Evolutionary conservation across 2,329 filamentous ascomycete genomes (phyloP).

Genomic region (Phaeosphaeria sp.): DNA sequence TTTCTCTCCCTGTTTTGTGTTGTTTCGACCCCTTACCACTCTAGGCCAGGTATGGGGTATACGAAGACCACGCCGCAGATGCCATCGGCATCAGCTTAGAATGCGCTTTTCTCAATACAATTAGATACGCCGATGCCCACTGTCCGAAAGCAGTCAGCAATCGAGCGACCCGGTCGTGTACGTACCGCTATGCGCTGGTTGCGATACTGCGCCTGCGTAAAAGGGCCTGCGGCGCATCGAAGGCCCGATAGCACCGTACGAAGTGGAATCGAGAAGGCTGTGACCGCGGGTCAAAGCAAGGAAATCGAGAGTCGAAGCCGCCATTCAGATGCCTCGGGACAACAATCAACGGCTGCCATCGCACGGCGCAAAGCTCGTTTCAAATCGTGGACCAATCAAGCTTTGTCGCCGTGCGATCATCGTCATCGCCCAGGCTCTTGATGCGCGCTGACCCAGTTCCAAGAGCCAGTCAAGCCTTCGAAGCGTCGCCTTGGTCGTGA

Average conservation of each 20-base stretch:
- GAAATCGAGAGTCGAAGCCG: conserved; percentile 4
- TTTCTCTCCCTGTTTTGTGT: not conserved
- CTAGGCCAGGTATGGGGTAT: not conserved
- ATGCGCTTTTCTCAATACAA: not conserved
- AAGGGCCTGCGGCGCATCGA: not conserved
- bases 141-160: not conserved
- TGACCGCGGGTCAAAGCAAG: conserved; percentile 4
- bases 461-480: conserved; percentile 19
- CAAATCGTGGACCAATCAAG: conserved; percentile 19
- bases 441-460: not conserved
- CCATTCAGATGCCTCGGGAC: conserved; percentile 5
- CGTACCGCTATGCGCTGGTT: not conserved
- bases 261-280: not conserved
- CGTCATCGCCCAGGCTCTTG: conserved; percentile 17
- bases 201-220: not conserved
- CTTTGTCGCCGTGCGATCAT: conserved; percentile 16
- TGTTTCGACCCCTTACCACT: not conserved
- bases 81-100: not conserved
- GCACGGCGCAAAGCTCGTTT: conserved; percentile 4
- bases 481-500: conserved; percentile 31
- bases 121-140: not conserved
- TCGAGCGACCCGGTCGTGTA: not conserved
- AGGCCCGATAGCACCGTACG: not conserved
- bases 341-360: not conserved
- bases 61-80: not conserved